Conservation (phyloP, 208 protist genomes). For the Acanthamoeba sp. region DNA sequence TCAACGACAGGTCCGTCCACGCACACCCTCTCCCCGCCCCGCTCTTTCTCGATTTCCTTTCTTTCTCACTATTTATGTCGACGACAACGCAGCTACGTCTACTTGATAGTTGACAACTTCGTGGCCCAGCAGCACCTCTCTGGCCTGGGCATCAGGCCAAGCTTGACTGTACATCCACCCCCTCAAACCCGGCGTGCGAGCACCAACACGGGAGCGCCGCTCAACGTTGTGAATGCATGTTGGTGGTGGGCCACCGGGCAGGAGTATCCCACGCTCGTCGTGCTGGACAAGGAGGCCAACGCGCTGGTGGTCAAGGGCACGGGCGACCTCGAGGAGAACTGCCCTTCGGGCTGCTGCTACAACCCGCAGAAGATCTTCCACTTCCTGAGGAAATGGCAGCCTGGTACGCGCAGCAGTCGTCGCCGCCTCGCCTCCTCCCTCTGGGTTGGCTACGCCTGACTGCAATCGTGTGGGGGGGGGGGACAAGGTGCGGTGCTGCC, state of each 20-base stretch:
- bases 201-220: too few relatives aligned
- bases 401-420: too few relatives aligned
- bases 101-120: neutral
- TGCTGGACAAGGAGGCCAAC: neutral
- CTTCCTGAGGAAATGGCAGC: neutral
- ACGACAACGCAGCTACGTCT: slow-evolving; percentile 2
- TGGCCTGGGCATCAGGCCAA: neutral
- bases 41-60: too few relatives aligned
- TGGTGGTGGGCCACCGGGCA: neutral
- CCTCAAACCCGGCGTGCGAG: too few relatives aligned
- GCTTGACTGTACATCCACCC: neutral
- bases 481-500: neutral
- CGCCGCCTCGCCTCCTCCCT: too few relatives aligned
- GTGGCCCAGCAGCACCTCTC: neutral
- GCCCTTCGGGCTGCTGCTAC: slow-evolving; percentile 35
- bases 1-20: neutral
- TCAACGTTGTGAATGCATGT: too few relatives aligned
- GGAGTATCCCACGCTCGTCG: slow-evolving; percentile 1
- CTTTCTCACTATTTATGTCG: too few relatives aligned
- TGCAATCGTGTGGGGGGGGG: neutral
- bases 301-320: neutral
- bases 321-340: slow-evolving; percentile 24
- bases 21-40: neutral
- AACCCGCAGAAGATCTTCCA: slow-evolving; percentile 30
- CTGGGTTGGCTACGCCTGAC: too few relatives aligned